A percentile compares a stretch with the other conserved stretches of the same genome.
Conservation (phyloP, 257 asterid species). For the Capsicum chinense region DNA sequence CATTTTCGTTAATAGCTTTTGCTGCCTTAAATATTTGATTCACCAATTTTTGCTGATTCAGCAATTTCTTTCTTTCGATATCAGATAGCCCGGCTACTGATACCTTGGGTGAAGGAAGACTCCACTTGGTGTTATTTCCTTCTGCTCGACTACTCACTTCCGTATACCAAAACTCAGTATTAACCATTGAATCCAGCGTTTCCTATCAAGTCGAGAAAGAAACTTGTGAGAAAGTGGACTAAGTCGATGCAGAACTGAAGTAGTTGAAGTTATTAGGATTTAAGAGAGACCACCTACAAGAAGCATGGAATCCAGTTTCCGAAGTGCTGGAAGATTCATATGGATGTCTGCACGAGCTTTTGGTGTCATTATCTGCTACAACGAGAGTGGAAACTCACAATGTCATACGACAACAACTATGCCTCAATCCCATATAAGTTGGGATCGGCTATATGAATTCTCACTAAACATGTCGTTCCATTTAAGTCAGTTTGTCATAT, state of each 20-base stretch:
- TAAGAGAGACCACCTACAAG: slow-evolving; percentile 64
- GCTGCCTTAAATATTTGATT: slow-evolving; percentile 89
- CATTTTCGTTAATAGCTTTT: slow-evolving; percentile 69
- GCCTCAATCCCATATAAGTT: not conserved
- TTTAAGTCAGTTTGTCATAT: slow-evolving; percentile 2
- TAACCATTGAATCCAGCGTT: slow-evolving; percentile 76
- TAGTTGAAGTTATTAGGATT: not conserved
- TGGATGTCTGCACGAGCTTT: slow-evolving; percentile 85
- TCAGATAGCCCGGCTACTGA: slow-evolving; percentile 80
- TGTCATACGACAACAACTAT: not conserved
- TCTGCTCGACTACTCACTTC: slow-evolving; percentile 86
- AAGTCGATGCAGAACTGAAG: not conserved
- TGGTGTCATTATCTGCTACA: slow-evolving; percentile 81
- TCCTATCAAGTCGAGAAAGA: slow-evolving; percentile 50
- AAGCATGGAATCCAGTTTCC: slow-evolving; percentile 89
- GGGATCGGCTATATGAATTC: not conserved
- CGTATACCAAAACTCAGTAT: slow-evolving; percentile 78
- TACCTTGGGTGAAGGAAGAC: slow-evolving; percentile 91
- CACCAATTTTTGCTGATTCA: slow-evolving; percentile 65
- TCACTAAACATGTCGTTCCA: not conserved
- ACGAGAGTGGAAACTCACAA: slow-evolving; percentile 19
- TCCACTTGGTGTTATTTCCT: slow-evolving; percentile 81
- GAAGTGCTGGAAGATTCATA: slow-evolving; percentile 91
- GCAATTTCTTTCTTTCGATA: slow-evolving; percentile 63
- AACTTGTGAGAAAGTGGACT: not conserved